These are phyloP conservation scores for Phyllosticta citriasiana DNA, from an alignment of 2,329 filamentous ascomycete genomes.

Conservation along the genomic window DNA sequence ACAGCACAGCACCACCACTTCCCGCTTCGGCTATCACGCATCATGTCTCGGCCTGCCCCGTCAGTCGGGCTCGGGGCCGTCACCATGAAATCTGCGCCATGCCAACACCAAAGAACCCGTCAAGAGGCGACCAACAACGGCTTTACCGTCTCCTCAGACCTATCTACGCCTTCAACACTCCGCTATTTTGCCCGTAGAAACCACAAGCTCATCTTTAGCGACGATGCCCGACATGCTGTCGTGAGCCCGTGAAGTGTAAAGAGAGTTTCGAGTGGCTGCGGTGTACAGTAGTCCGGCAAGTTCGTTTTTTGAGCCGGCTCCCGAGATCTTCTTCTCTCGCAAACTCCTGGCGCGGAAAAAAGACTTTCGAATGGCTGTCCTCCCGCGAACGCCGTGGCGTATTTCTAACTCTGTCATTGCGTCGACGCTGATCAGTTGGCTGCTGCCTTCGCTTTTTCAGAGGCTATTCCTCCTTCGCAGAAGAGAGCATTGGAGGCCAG, in stretches of 20 bases:
- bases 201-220: not conserved
- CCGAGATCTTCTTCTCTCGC: not conserved
- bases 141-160: too few relatives aligned
- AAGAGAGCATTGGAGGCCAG: not conserved
- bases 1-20: too few relatives aligned
- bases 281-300: not conserved
- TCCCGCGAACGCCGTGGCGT: not conserved
- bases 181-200: too few relatives aligned
- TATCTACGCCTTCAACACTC: too few relatives aligned
- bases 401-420: not conserved
- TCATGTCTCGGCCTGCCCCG: too few relatives aligned
- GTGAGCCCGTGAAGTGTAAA: not conserved
- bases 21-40: too few relatives aligned
- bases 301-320: not conserved
- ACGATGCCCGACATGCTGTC: not conserved
- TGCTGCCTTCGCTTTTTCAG: not conserved
- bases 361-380: not conserved
- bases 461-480: not conserved
- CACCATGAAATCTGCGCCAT: too few relatives aligned
- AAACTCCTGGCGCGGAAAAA: not conserved
- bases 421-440: not conserved
- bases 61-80: too few relatives aligned
- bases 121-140: too few relatives aligned
- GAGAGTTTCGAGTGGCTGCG: not conserved
- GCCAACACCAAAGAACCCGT: too few relatives aligned